Base-by-base conservation (phyloP, 2,329 filamentous ascomycete species). In the Epichloe brachyelytri region DNA sequence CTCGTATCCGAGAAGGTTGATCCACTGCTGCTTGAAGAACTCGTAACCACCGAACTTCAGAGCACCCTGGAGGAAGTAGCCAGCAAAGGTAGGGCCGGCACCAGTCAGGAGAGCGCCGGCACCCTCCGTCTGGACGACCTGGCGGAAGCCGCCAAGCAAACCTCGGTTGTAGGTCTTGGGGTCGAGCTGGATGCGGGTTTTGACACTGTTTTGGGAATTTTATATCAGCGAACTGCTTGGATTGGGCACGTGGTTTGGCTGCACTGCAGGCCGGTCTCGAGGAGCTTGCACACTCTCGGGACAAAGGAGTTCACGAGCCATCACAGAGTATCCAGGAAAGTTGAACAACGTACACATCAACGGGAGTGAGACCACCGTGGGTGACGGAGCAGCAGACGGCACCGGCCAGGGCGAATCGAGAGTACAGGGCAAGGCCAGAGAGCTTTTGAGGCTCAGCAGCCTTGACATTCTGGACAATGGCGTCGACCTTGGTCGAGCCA, bases 371-470 rank as follows among this genome's bases (percentile, higher is more conserved):
- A 67, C 80, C 86, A 73, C 91, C 93, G 82, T 98, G 93, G 68
- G 93, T 98, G 75, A 97, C 77, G 63, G 90, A 93, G 75, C 93
- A 98, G 84, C 93, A 96, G 78, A 97, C 77, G 64, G 93, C 93
- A 75, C 93, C 93, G 65, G 93, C 90, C 65, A 98, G 86, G 74
- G 93, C 91, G 77, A 96, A 96, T 74, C 88, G 83, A 64, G 88
- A 87, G 84, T 97, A 97, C 63, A 98, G 87, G 54, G 70, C 75
- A 60, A 89, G 4, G 59, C 74, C 75, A 57, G 66, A 67, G 56
- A 71, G 68, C 68, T 73, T 68, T 57, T 64, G 56, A 52, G 70
- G 67, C 57, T 70, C 66, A 54, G 61, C 61, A 59, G 65, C 66
- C 60, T 67, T 67, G 59, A 66, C 63, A 57, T 64, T 65, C 64